Percentiles rank a stretch among this genome's conserved stretches.
These are phyloP conservation scores for Boletus eberwhitei DNA, from an alignment of 768 basidiomycete species.

Conservation along the genomic window DNA sequence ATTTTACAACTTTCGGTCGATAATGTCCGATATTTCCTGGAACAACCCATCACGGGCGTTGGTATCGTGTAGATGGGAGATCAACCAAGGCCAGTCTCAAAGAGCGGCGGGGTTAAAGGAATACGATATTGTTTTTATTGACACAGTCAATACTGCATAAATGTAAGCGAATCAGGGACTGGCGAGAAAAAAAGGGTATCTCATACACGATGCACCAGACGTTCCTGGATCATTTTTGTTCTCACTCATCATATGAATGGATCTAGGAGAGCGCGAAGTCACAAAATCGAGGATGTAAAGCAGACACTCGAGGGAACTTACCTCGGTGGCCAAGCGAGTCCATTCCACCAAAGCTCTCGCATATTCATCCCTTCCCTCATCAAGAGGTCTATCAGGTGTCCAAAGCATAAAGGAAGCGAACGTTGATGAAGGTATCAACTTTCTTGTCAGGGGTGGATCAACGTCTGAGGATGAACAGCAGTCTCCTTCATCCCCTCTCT, in stretches of 20 bases:
- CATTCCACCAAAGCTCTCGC: constrained; percentile 66
- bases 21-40: background rate
- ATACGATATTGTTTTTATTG: background rate
- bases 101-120: background rate
- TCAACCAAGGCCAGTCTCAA: background rate
- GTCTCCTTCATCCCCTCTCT: constrained; percentile 22
- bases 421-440: constrained; percentile 45
- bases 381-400: constrained; percentile 69
- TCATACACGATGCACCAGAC: background rate
- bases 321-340: constrained; percentile 62
- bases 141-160: background rate
- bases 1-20: background rate
- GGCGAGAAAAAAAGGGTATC: background rate
- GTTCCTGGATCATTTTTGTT: background rate
- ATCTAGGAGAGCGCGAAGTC: constrained; percentile 14
- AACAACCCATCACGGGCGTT: background rate
- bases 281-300: background rate
- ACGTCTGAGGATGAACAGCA: constrained; percentile 4
- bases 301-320: constrained; percentile 27
- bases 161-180: background rate
- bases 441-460: constrained; percentile 22
- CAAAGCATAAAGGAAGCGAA: constrained; percentile 74
- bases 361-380: constrained; percentile 72
- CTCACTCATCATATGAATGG: constrained; percentile 25
- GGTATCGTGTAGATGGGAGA: background rate